A percentile compares a stretch with the other conserved stretches of the same genome.
These are phyloP conservation scores for Colletotrichum aenigma DNA, from an alignment of 2,329 filamentous ascomycete species.

Conservation along the genomic window DNA sequence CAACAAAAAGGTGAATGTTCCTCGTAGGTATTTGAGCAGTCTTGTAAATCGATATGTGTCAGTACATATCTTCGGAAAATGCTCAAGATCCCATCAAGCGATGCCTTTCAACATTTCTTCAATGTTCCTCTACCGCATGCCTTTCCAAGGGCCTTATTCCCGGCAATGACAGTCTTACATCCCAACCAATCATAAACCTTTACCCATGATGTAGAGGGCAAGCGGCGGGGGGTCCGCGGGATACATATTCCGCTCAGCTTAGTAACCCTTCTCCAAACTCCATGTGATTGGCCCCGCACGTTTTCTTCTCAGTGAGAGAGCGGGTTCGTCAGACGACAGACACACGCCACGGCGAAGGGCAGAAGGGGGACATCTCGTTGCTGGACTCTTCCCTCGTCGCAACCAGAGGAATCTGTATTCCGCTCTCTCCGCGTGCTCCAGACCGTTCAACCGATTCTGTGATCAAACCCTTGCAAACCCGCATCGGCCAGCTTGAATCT, in stretches of 20 bases:
- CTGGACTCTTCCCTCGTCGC: neutral
- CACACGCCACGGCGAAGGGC: neutral
- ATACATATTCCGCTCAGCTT: slow-evolving; percentile 6
- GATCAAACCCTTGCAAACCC: neutral
- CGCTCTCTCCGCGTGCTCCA: neutral
- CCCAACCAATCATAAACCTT: neutral
- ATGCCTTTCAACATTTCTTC: neutral
- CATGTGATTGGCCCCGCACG: slow-evolving; percentile 1
- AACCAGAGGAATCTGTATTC: neutral
- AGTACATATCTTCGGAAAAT: neutral
- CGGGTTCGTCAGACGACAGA: neutral
- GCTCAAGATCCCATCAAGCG: neutral
- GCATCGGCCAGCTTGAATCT: neutral
- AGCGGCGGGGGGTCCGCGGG: neutral
- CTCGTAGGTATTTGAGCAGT: neutral
- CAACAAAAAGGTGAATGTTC: accelerated
- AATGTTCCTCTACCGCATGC: neutral
- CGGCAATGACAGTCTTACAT: neutral
- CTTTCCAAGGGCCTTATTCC: neutral
- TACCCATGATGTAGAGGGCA: neutral
- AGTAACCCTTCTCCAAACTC: neutral
- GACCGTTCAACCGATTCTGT: neutral
- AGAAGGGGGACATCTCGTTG: neutral
- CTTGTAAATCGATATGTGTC: neutral
- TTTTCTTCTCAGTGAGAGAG: neutral